Evolutionary conservation across 176 grass and related monocot species (phyloP).

Genomic region (Oryza brachyantha): DNA sequence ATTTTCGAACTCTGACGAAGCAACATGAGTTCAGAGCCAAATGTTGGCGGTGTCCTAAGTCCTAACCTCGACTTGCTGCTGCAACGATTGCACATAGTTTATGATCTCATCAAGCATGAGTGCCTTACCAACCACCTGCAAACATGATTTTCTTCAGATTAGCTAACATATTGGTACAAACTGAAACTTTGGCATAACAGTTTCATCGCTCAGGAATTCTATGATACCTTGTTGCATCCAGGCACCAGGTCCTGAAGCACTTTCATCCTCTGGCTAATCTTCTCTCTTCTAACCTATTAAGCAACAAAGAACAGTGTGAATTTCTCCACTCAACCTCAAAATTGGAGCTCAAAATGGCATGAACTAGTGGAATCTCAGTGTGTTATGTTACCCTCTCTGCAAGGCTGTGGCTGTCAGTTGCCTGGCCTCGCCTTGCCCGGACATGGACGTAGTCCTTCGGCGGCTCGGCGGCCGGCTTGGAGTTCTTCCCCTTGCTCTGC

Average conservation of each 20-base stretch:
- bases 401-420: slow-evolving; percentile 92
- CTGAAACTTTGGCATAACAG: not conserved
- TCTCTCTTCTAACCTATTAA: slow-evolving; percentile 86
- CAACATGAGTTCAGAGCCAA: not conserved
- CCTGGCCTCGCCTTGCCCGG: slow-evolving; percentile 85
- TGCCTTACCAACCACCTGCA: slow-evolving; percentile 74
- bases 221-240: slow-evolving; percentile 79
- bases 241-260: slow-evolving; percentile 87
- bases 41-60: not conserved
- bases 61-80: slow-evolving; percentile 85
- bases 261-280: slow-evolving; percentile 86
- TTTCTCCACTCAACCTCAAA: not conserved
- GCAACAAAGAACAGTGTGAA: not conserved
- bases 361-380: not conserved
- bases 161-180: not conserved
- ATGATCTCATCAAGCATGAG: slow-evolving; percentile 95
- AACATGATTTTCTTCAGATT: slow-evolving; percentile 9
- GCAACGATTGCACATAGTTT: slow-evolving; percentile 87
- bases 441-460: slow-evolving; percentile 94
- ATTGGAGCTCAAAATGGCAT: not conserved
- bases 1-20: not conserved
- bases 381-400: slow-evolving; percentile 83
- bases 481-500: slow-evolving; percentile 55
- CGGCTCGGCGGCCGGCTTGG: slow-evolving; percentile 49
- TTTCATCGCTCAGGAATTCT: not conserved